Base-by-base conservation (phyloP, 2,329 filamentous ascomycete genomes). In the Clarireedia homoeocarpa region DNA sequence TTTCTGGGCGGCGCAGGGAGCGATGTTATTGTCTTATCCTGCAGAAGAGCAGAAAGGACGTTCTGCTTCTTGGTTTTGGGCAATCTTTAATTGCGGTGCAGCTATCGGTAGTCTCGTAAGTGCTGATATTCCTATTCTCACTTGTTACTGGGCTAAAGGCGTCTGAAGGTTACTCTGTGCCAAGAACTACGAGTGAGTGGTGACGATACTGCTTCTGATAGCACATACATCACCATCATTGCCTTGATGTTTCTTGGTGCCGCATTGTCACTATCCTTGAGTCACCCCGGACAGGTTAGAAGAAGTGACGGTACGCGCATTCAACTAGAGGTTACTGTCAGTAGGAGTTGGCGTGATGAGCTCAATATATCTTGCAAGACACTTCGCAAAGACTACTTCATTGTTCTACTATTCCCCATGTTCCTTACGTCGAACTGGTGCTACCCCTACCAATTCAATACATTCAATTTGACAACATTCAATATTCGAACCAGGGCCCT, bases 1-100 rank as follows among this genome's bases (percentile, higher is more conserved):
- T 42, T 77, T 91, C 45, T 92, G 88, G 88, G 84, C 84, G n/a
- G 86, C 85, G 1, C 88, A 91, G 72, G 87, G 88, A 57, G 82
- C 86, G 59, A 88, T 91, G 67, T 89, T 91, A 84, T 91, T 95
- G 83, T 83, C 86, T 49, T 95, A 95, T 71, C 90, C 90, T 1
- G 76, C 80, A 10, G 89, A 95, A 72, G 71, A 82, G 36, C 81
- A 82, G 61, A 95, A 95, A 77, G 91, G 91, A 39, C 84, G 85
- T 57, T 95, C 89, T 70, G 94, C 95, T 68, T 67, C 50, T 14
- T 51, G 42, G 38, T 36, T 58, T 39, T 58, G 56, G 56, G 52
- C 45, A n/a, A 56, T 60, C 26, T 60, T 45, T 17, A 60, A 60
- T 17, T 40, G 51, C 5, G 56, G 58, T 3, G 58, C 51, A 50